These are phyloP conservation scores for Hippophae tibetana DNA, from an alignment of 306 rosid species.

Conservation along the genomic window DNA sequence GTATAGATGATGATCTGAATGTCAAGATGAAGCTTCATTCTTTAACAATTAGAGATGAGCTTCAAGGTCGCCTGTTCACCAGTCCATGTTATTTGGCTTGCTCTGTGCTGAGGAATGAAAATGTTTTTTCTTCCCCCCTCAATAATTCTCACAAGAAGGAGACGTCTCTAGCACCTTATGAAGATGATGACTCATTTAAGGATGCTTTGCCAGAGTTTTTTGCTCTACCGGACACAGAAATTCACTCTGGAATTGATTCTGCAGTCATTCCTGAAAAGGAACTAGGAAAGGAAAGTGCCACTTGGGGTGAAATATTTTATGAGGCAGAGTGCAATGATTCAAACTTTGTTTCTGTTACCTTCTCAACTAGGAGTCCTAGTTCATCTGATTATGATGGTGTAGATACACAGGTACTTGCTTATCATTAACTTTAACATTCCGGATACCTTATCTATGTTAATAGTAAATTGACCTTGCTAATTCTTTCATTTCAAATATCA, in stretches of 20 bases:
- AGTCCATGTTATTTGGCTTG: conserved; percentile 71
- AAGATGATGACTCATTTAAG: conserved; percentile 66
- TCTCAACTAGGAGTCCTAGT: conserved; percentile 55
- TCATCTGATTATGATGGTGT: conserved; percentile 78
- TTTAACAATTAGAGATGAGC: conserved; percentile 80
- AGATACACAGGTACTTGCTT: conserved; percentile 73
- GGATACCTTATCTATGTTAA: conserved; percentile 11
- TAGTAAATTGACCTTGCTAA: conserved; percentile 18
- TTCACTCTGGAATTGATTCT: conserved; percentile 41
- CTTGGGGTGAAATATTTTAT: conserved; percentile 52
- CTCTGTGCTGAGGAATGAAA: conserved; percentile 60
- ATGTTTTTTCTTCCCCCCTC: conserved; percentile 27
- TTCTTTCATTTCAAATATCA: conserved; percentile 32
- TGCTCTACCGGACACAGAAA: conserved; percentile 47
- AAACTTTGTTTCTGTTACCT: conserved; percentile 63
- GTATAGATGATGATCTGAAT: conserved; percentile 51
- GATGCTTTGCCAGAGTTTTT: conserved; percentile 90
- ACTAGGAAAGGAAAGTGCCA: conserved; percentile 35
- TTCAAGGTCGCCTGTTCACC: conserved; percentile 57
- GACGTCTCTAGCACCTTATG: conserved; percentile 30
- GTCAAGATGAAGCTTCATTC: conserved; percentile 80
- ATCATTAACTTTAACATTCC: conserved; percentile 8
- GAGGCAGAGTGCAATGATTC: conserved; percentile 64
- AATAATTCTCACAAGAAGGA: conserved; percentile 42
- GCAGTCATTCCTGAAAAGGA: conserved; percentile 47